Conservation (phyloP, 495 filamentous ascomycete species). For the Trypethelium eluteriae region DNA sequence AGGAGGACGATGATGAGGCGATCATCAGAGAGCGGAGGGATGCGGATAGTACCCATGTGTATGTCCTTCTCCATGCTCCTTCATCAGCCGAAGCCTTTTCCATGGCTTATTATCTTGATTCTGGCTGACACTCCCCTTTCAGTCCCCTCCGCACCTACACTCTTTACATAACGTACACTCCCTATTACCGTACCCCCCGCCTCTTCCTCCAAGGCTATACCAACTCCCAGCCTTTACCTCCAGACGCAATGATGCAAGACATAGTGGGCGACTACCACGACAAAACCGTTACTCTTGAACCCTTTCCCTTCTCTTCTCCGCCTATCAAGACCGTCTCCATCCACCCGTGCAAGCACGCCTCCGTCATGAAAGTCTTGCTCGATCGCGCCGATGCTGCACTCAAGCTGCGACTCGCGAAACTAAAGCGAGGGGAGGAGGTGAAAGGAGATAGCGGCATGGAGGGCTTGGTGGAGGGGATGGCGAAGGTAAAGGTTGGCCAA, state of each 20-base stretch:
- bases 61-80: constrained; percentile 32
- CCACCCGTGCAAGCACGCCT: constrained; percentile 87
- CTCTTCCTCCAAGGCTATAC: constrained; percentile 89
- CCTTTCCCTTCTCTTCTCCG: constrained; percentile 82
- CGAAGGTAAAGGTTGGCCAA: constrained; percentile 37
- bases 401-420: constrained; percentile 77
- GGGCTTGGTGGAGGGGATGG: constrained; percentile 56
- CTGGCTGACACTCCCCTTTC: not conserved
- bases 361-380: constrained; percentile 95
- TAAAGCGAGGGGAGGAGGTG: constrained; percentile 49
- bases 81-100: not conserved
- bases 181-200: constrained; percentile 93
- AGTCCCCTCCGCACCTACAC: constrained; percentile 87
- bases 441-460: constrained; percentile 53
- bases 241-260: constrained; percentile 95
- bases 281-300: constrained; percentile 97
- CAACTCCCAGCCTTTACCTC: constrained; percentile 60
- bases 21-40: constrained; percentile 75
- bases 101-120: not conserved
- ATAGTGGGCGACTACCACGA: constrained; percentile 99
- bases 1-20: constrained; percentile 92
- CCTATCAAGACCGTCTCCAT: constrained; percentile 90
- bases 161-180: constrained; percentile 95
- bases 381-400: constrained; percentile 90
- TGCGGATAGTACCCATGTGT: constrained; percentile 56